Base-by-base conservation (phyloP, 1,284 basidiomycete genomes). In the Puccinia coronata region DNA sequence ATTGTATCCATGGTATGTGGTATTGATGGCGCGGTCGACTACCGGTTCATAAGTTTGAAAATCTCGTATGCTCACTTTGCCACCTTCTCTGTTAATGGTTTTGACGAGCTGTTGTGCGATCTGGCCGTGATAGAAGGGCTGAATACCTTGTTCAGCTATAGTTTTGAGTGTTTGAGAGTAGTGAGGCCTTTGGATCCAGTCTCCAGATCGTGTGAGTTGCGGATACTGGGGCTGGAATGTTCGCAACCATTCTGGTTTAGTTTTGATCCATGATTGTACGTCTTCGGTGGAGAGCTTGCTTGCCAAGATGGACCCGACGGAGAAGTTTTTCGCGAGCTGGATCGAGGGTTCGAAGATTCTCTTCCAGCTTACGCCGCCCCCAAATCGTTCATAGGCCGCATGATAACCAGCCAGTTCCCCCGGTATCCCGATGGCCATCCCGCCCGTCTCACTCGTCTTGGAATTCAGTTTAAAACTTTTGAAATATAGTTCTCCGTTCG, bases 391-490 rank as follows among this genome's bases (percentile, higher is more conserved):
- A 87, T 95, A 92, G 0, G 92, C 92, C 84, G 91, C 91, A 85
- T 92, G 90, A 36, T 97, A 88, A 1, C 95, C 95, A 34, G 91
- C 89, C 71, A 97, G 86, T 87, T 97, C 95, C 2, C 94, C 93
- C 0, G 96, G 95, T 0, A 96, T 91, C 39, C 90, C 95, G 25
- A 95, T 90, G 11, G 93, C 86, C 31, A 97, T 87, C 2, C 96
- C 95, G 12, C 96, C 95, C 81, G 89, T 90, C 82, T 86, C 88
- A 23, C 92, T 89, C 2, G 88, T 87, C 0, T 84, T 83, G 0
- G 91, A 88, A 72, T 89, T 87, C 84, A 85, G 85, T 20, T 82
- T 72, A 84, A 91, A 97, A 94, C 96, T 97, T 12, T 90, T 90
- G 70, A 88, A 86, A 84, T 92, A 91, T 47, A 39, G 59, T 2